Evolutionary conservation across 2,329 filamentous ascomycete species (phyloP).

Genomic region (Domatiomyces globalis): DNA sequence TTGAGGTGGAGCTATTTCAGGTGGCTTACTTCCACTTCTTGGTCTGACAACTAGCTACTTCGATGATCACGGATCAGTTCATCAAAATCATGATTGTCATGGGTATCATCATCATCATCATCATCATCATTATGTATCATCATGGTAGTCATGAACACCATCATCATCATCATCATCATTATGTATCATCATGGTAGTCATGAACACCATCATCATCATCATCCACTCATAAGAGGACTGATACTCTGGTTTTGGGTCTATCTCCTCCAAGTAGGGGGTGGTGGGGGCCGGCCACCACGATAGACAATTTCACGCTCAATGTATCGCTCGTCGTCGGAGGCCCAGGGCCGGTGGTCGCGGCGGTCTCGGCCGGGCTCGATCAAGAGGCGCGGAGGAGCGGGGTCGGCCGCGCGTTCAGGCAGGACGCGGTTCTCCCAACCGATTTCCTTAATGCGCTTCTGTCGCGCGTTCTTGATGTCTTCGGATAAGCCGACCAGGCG

Average conservation of each 20-base stretch:
- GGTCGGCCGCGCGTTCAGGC: conserved; percentile 12
- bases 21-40: too few species aligned
- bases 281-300: conserved; percentile 16
- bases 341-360: conserved; percentile 7
- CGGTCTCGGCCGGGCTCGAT: neutral
- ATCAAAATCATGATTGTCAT: neutral
- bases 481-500: conserved; percentile 72
- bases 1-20: too few species aligned
- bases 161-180: too few species aligned
- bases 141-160: too few species aligned
- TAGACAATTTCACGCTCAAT: conserved; percentile 19
- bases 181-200: too few species aligned
- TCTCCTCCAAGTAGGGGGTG: conserved; percentile 10
- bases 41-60: too few species aligned
- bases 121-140: too few species aligned
- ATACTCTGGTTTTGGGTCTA: too few species aligned
- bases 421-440: conserved; percentile 31
- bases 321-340: conserved; percentile 18
- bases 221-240: too few species aligned
- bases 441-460: conserved; percentile 45
- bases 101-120: too few species aligned
- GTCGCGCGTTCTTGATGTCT: conserved; percentile 56
- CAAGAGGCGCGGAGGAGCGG: conserved; percentile 7
- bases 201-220: too few species aligned
- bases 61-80: neutral